These are phyloP conservation scores for Alternaria sp. DNA, from an alignment of 2,329 filamentous ascomycete species.

Conservation along the genomic window DNA sequence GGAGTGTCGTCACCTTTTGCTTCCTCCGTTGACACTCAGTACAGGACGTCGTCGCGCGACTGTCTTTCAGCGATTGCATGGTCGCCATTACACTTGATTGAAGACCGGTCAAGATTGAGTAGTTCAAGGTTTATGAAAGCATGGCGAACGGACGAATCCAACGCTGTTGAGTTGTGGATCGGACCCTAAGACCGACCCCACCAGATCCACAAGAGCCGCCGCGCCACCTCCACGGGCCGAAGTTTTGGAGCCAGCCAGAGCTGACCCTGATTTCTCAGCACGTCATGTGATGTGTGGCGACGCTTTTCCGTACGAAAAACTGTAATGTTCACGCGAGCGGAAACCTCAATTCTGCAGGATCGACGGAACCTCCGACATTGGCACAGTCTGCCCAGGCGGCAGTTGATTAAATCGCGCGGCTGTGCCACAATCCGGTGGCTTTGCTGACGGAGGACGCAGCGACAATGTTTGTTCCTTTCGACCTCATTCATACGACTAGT, in stretches of 20 bases:
- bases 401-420: not conserved
- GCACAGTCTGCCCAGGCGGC: not conserved
- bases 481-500: not conserved
- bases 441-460: no score
- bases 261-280: constrained; percentile 2
- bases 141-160: constrained; percentile 4
- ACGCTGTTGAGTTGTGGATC: not conserved
- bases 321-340: not conserved
- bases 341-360: not conserved
- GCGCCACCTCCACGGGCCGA: constrained; percentile 10
- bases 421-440: not conserved
- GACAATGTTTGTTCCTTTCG: not conserved
- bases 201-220: constrained; percentile 7
- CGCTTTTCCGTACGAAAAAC: not conserved
- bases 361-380: not conserved
- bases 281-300: constrained; percentile 8
- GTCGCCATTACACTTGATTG: not conserved
- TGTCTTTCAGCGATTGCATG: constrained; percentile 37
- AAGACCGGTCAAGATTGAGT: not conserved
- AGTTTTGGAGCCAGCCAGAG: not conserved
- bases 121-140: constrained; percentile 1
- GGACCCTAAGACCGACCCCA: constrained; percentile 8
- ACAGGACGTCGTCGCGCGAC: constrained; percentile 46
- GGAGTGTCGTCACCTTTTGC: constrained; percentile 51
- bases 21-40: constrained; percentile 59